Conservation (phyloP, 2,329 filamentous ascomycete species). For the Didymella sp. region DNA sequence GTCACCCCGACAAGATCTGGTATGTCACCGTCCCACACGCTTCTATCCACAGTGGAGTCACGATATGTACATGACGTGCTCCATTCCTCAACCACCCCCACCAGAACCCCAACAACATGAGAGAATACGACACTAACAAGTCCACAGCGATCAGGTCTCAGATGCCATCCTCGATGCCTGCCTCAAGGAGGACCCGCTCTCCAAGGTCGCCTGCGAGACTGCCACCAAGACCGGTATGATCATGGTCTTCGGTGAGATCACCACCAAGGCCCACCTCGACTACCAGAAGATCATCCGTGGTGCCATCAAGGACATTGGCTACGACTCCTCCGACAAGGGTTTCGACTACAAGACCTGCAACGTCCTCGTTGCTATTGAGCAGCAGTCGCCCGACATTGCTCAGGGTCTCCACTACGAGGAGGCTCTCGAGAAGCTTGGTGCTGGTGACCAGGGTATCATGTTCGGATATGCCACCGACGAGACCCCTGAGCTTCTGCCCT, state of each 20-base stretch:
- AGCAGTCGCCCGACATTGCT: constrained; percentile 98
- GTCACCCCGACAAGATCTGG: constrained; percentile 94
- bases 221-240: constrained; percentile 99
- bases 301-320: constrained; percentile 97
- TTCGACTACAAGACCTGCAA: constrained; percentile 99
- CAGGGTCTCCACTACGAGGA: constrained; percentile 99
- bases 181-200: constrained; percentile 90
- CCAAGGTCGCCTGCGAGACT: constrained; percentile 98
- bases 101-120: constrained; percentile 7
- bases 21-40: constrained; percentile 41
- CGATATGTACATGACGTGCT: constrained; percentile 16
- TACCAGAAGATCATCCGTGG: constrained; percentile 97
- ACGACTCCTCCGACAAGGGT: constrained; percentile 95
- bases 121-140: constrained; percentile 28
- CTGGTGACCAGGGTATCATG: constrained; percentile 99
- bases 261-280: constrained; percentile 92
- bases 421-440: constrained; percentile 95
- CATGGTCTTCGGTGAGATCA: constrained; percentile 87
- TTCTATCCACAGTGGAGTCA: background rate
- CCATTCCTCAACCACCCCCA: background rate
- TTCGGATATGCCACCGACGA: constrained; percentile 99
- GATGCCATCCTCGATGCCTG: constrained; percentile 99
- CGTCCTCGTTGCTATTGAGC: constrained; percentile 97
- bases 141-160: constrained; percentile 84
- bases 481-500: constrained; percentile 94